Conservation (phyloP, 1,284 basidiomycete species). For the Dichomitus squalens region DNA sequence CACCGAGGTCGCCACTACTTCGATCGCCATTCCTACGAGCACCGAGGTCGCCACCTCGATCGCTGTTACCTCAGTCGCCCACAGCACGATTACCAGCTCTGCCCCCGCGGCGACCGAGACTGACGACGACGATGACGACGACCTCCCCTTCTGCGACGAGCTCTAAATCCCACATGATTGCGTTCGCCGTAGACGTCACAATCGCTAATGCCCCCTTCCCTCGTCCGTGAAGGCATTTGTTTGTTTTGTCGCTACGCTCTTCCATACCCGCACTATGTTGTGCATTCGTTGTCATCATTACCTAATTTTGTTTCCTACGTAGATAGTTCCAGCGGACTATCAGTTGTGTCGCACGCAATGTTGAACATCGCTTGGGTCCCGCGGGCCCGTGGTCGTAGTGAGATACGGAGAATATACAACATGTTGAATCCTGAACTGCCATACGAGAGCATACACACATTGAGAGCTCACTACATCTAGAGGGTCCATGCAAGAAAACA, state of each 20-base stretch:
- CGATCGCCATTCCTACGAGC: slow-evolving; percentile 18
- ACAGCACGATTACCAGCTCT: slow-evolving; percentile 10
- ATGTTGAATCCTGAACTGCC: neutral
- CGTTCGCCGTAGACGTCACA: neutral
- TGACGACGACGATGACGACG: slow-evolving; percentile 46
- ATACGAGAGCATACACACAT: neutral
- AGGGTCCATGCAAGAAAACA: neutral
- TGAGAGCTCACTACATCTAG: neutral
- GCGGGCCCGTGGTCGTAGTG: slow-evolving; percentile 3
- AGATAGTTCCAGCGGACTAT: slow-evolving; percentile 21
- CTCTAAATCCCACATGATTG: slow-evolving; percentile 23
- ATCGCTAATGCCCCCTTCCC: neutral
- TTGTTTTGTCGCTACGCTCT: slow-evolving; percentile 5
- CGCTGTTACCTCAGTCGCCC: slow-evolving; percentile 15
- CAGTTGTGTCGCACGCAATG: slow-evolving; percentile 12
- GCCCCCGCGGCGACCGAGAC: slow-evolving; percentile 22
- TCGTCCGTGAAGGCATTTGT: slow-evolving; percentile 3
- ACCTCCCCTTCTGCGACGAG: slow-evolving; percentile 63
- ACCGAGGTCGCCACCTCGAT: slow-evolving; percentile 1
- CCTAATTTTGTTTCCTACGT: slow-evolving; percentile 16
- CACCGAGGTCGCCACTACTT: slow-evolving; percentile 9
- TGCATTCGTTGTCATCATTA: neutral
- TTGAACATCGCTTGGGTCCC: slow-evolving; percentile 15
- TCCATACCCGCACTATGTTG: slow-evolving; percentile 16
- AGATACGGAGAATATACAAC: neutral